phyloP scores from a whole-genome alignment of 257 asterid species.

The Plectranthus barbatus region DNA sequence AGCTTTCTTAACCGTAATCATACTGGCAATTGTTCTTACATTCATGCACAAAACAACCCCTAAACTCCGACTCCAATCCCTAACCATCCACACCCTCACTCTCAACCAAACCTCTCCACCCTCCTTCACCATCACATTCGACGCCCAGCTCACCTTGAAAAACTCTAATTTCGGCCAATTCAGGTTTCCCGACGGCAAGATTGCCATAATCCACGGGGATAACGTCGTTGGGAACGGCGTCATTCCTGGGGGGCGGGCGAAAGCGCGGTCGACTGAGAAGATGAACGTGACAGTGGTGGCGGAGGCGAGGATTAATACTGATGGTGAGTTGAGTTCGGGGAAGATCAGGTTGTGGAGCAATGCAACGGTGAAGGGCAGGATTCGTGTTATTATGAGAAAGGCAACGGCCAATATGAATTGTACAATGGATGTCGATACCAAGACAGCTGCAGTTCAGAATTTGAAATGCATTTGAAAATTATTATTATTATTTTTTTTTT shows the following conservation, averaged over 20 bases:
- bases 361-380: background rate
- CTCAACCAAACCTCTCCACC: background rate
- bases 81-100: background rate
- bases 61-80: conserved; percentile 1
- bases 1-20: conserved; percentile 3
- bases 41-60: conserved; percentile 7
- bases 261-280: background rate
- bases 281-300: background rate
- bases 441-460: background rate
- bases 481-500: no score
- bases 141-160: background rate
- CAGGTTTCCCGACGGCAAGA: background rate
- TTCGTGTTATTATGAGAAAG: conserved; percentile 14
- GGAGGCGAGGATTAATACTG: background rate
- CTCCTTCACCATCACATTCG: background rate
- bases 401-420: conserved; percentile 10
- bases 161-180: background rate
- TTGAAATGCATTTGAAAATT: background rate
- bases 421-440: conserved; percentile 16
- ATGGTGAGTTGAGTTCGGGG: conserved; percentile 4
- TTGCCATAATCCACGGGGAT: background rate
- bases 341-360: conserved; percentile 4
- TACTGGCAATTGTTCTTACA: background rate
- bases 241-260: background rate
- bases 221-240: background rate